Conservation (phyloP, 805 yeast genomes). For the Ogataea zsoltii region DNA sequence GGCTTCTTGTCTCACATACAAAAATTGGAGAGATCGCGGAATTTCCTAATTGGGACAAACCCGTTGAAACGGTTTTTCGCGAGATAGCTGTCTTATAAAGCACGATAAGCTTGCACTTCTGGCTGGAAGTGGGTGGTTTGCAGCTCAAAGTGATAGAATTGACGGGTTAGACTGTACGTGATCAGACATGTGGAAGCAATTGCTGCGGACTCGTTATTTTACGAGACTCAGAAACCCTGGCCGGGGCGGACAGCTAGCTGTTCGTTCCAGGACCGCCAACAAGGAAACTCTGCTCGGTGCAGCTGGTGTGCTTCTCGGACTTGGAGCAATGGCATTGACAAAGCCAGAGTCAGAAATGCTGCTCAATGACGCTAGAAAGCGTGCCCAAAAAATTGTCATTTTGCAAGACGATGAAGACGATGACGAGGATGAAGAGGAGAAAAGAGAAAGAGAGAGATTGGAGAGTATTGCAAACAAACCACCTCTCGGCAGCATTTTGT, state of each 20-base stretch:
- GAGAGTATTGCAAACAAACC: constrained; percentile 56
- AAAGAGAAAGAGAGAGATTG: constrained; percentile 41
- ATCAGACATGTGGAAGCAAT: constrained; percentile 1
- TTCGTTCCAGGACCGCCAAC: neutral
- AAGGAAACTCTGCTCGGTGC: constrained; percentile 1
- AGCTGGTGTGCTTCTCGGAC: constrained; percentile 9
- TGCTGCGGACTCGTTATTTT: neutral
- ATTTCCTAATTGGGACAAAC: neutral
- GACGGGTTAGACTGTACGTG: no score
- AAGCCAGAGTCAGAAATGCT: constrained; percentile 3
- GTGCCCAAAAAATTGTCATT: constrained; percentile 22
- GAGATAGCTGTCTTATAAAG: neutral
- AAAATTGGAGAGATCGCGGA: neutral
- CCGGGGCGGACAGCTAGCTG: neutral
- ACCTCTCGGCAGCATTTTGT: constrained; percentile 64
- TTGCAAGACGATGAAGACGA: constrained; percentile 30
- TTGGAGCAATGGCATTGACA: constrained; percentile 1
- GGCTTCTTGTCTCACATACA: neutral
- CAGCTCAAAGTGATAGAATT: no score
- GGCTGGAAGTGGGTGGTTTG: no score
- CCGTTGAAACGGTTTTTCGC: constrained; percentile 1
- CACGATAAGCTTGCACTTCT: no score
- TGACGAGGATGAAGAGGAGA: constrained; percentile 26
- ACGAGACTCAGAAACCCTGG: neutral
- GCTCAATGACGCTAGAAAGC: constrained; percentile 20